These are phyloP conservation scores for Coemansia sp. DNA, from an alignment of 192 early-diverging fungal genomes.

Conservation along the genomic window DNA sequence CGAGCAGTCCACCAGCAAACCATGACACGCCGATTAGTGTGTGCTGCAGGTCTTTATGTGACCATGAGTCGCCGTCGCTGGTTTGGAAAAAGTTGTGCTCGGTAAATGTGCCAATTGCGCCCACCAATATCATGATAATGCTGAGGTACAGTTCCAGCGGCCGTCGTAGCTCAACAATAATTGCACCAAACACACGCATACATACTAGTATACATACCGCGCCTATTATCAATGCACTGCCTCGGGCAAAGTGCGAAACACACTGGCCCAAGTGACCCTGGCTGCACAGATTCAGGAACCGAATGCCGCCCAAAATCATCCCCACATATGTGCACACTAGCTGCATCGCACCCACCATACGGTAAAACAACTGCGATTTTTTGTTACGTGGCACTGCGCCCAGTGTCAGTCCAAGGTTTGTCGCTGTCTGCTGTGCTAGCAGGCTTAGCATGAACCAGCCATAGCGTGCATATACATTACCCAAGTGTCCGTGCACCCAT, in stretches of 20 bases:
- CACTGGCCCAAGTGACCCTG: slow-evolving; percentile 65
- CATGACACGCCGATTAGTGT: slow-evolving; percentile 66
- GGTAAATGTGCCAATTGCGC: slow-evolving; percentile 65
- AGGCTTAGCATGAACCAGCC: slow-evolving; percentile 57
- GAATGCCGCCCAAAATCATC: slow-evolving; percentile 64
- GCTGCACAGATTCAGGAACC: slow-evolving; percentile 58
- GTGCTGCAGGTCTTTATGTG: slow-evolving; percentile 66
- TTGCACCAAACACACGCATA: slow-evolving; percentile 57
- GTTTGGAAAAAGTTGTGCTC: slow-evolving; percentile 62
- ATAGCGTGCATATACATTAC: slow-evolving; percentile 60
- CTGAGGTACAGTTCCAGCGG: slow-evolving; percentile 64
- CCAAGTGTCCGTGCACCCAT: slow-evolving; percentile 56
- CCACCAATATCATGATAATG: slow-evolving; percentile 58
- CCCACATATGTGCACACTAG: slow-evolving; percentile 60
- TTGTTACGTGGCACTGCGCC: slow-evolving; percentile 27
- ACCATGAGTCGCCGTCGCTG: slow-evolving; percentile 40
- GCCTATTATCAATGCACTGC: slow-evolving; percentile 58
- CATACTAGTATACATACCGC: slow-evolving; percentile 51
- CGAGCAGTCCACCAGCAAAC: slow-evolving; percentile 60
- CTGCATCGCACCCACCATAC: slow-evolving; percentile 39
- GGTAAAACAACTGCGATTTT: slow-evolving; percentile 26
- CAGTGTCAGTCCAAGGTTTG: slow-evolving; percentile 48
- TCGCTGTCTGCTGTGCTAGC: slow-evolving; percentile 49
- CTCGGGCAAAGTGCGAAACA: slow-evolving; percentile 68
- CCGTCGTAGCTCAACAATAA: slow-evolving; percentile 48